These are phyloP conservation scores for Pseudogymnoascus sp. DNA, from an alignment of 2,329 filamentous ascomycete species.

Conservation along the genomic window DNA sequence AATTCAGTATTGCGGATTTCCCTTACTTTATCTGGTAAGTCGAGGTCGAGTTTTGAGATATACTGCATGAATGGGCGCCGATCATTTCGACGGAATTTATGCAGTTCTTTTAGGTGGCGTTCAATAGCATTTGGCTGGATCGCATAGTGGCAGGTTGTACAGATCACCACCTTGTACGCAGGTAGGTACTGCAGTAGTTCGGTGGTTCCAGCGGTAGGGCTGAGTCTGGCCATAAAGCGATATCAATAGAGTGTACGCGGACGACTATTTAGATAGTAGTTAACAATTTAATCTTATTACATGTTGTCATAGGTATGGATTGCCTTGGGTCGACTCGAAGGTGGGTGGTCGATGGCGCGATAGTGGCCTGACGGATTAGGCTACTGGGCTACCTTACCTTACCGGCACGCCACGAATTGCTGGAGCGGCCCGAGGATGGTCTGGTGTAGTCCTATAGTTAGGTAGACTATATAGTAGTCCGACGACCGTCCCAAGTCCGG, in stretches of 20 bases:
- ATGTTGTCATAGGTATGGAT: too few species aligned
- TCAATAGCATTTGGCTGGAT: constrained; percentile 21
- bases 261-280: not conserved
- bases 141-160: constrained; percentile 21
- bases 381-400: too few species aligned
- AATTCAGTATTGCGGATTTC: constrained; percentile 20
- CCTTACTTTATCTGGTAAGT: constrained; percentile 20
- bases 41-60: constrained; percentile 19
- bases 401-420: too few species aligned
- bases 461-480: too few species aligned
- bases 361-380: too few species aligned
- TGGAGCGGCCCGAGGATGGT: too few species aligned
- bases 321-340: too few species aligned
- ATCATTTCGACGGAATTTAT: constrained; percentile 17
- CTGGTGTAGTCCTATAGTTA: too few species aligned
- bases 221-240: not conserved
- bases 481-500: too few species aligned
- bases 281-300: too few species aligned
- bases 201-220: not conserved
- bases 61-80: constrained; percentile 19
- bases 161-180: constrained; percentile 20
- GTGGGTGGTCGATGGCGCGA: too few species aligned
- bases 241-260: not conserved
- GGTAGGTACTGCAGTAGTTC: constrained; percentile 21
- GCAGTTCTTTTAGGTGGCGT: constrained; percentile 24